Base-by-base conservation (phyloP, 2,329 filamentous ascomycete species). In the Colletotrichum lupini region DNA sequence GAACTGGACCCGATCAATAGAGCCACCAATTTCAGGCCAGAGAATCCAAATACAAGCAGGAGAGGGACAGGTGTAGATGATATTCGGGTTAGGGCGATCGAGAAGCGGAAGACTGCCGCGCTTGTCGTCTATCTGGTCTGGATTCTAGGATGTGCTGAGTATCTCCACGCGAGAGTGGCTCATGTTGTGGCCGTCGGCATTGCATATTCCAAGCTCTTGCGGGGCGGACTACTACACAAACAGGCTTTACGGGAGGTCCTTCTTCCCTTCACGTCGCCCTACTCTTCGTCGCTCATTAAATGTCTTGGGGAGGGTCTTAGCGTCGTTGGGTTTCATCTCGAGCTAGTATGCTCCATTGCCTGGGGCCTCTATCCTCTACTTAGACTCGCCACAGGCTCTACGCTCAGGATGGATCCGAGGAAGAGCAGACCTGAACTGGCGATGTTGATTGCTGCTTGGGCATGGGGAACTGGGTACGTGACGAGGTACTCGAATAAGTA, bases 401-500 rank as follows among this genome's bases (percentile, higher is more conserved):
- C 58, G 22, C 6, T 65, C 6, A 30, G 55, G 19, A 7, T 56
- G 28, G 55, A 70, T 8, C 61, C 67, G 1, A 55, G 16, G 35
- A 22, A 62, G 9, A 74, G 72, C 24, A 53, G 60, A 9, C 56
- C 70, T 1, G 74, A 57, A 32, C n/a, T 74, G 61, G 26, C 69
- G 26, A 11, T 68, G 32, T 46, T 77, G 49, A 46, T 76, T 19
- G 62, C 56, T 0, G 35, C 35, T 5, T 76, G 11, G 58, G 75
- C 2, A 60, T 71, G 67, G 75, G 58, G 9, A 1, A 79, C 78
- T 63, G 76, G 60, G 42, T 74, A 78, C 22, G 28, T 84, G 30
- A 76, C 83, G 16, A 75, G 76, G 52, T 80, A 81, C 67, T 81
- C 83, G 35, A 82, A 82, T 55, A 78, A 76, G 49, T 81, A 85